Evolutionary conservation across 495 filamentous ascomycete species (phyloP).

Genomic region (Aspergillus conjunctus): DNA sequence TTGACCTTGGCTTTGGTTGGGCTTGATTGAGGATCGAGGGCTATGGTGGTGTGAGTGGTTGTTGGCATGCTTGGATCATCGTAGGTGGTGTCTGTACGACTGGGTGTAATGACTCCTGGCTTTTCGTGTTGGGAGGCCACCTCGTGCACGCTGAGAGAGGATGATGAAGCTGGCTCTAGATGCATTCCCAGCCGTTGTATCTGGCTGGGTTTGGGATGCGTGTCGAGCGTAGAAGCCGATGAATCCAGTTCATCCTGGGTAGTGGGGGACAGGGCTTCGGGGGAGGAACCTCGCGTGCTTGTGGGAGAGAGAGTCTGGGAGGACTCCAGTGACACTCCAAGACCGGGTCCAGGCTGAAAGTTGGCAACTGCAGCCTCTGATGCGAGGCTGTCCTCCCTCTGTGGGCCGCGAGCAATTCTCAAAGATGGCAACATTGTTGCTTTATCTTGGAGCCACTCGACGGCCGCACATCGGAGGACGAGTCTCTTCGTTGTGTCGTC

Average conservation of each 20-base stretch:
- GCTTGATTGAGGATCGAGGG: constrained; percentile 23
- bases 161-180: constrained; percentile 48
- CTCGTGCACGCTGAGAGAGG: constrained; percentile 68
- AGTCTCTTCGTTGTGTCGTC: constrained; percentile 89
- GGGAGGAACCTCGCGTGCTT: constrained; percentile 40
- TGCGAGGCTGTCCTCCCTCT: constrained; percentile 11
- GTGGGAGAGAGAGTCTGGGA: constrained; percentile 45
- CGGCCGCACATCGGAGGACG: constrained; percentile 75
- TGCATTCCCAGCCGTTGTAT: constrained; percentile 48
- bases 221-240: constrained; percentile 21
- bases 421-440: constrained; percentile 21
- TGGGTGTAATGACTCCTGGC: constrained; percentile 83
- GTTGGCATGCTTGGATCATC: background rate
- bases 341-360: constrained; percentile 24
- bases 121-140: constrained; percentile 80
- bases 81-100: constrained; percentile 49
- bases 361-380: constrained; percentile 10
- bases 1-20: constrained; percentile 41
- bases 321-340: constrained; percentile 31
- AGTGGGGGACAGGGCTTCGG: constrained; percentile 35
- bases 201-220: constrained; percentile 29
- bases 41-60: too few species aligned
- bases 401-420: background rate
- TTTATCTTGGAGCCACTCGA: constrained; percentile 72
- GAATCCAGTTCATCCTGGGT: constrained; percentile 25